Percentiles rank a stretch among this genome's conserved stretches.
These are phyloP conservation scores for Taiozyma onychis DNA, from an alignment of 1,139 yeast genomes.

Conservation along the genomic window DNA sequence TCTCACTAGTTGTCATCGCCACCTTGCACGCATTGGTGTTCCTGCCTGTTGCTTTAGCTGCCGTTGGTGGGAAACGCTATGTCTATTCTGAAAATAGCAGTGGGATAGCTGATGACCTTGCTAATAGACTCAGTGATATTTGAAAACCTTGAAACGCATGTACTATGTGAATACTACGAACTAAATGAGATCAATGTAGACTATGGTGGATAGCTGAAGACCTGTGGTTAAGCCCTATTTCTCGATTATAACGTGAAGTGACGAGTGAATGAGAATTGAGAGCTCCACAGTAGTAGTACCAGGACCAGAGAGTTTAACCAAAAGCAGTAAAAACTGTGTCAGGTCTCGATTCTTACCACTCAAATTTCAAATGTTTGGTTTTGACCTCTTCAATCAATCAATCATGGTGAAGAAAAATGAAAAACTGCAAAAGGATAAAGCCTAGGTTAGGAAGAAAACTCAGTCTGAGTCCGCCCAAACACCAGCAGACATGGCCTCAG, in stretches of 20 bases:
- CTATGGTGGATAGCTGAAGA: background rate
- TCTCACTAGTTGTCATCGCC: slow-evolving; percentile 71
- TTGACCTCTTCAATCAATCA: background rate
- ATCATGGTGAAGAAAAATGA: background rate
- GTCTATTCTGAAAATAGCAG: slow-evolving; percentile 26
- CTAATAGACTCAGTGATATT: slow-evolving; percentile 8
- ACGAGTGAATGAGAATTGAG: background rate
- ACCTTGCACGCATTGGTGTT: slow-evolving; percentile 73
- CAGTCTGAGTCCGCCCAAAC: background rate
- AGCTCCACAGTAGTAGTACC: background rate
- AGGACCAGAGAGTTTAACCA: too few relatives aligned
- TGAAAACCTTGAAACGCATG: background rate
- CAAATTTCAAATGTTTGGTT: background rate
- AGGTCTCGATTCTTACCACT: too few relatives aligned
- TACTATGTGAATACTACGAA: slow-evolving; percentile 2
- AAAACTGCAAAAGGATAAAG: too few relatives aligned
- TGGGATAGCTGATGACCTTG: slow-evolving; percentile 26
- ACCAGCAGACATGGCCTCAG: background rate
- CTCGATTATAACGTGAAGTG: background rate
- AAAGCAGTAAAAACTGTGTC: too few relatives aligned
- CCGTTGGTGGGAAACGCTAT: slow-evolving; percentile 55
- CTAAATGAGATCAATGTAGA: slow-evolving; percentile 3
- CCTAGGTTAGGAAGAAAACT: background rate
- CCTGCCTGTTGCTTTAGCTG: slow-evolving; percentile 67
- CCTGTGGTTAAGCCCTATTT: background rate